Evolutionary conservation across 2,329 filamentous ascomycete species (phyloP), one percentile per base, ranked within the genome.

Genomic region (Fusarium sp.): DNA sequence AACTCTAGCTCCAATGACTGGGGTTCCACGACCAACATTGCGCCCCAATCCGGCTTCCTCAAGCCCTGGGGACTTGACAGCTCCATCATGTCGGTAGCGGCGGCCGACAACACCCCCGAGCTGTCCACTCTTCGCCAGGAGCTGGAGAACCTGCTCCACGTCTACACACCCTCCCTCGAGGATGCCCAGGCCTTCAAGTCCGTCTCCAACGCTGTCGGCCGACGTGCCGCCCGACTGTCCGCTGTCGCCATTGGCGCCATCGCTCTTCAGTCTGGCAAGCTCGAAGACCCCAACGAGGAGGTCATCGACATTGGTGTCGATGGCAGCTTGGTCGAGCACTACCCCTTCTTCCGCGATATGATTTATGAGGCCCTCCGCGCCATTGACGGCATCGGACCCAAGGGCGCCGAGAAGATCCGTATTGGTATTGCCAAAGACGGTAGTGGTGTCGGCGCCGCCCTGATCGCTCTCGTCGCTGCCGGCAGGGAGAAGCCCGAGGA

Each of bases 351-450:
- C 85, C 92, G 97, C 74, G 92, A 93, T 66, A 93, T 97, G 86
- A 93, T 98, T 72, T 90, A 95, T 71, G 94, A 97, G 80, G 94
- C 94, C 8, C 87, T 98, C 68, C 86, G 91, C 59, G 91, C 90
- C 65, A 91, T 98, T 63, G 89, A 94, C 18, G 91, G 93, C 70
- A 93, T 98, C 78, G 96, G 96, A 6, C 85, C 87, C 54, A 86
- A 89, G 66, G 95, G 95, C 13, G 95, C 97, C 74, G 93, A 94
- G 85, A 94, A 92, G 84, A 94, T 99, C 74, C 90, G 95, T 66
- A 98, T 99, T 79, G 97, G 96, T 25, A 97, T 98, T 79, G 97
- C 97, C 71, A 98, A 98, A 88, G 97, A 99, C 81, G 97, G 97
- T 57, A 97, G 94, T 74, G 97, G 84, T 68, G 84, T 85, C 25